A percentile compares a stretch with the other conserved stretches of the same genome.
Conservation (phyloP, 495 filamentous ascomycete genomes). For the Eremomyces bilateralis region DNA sequence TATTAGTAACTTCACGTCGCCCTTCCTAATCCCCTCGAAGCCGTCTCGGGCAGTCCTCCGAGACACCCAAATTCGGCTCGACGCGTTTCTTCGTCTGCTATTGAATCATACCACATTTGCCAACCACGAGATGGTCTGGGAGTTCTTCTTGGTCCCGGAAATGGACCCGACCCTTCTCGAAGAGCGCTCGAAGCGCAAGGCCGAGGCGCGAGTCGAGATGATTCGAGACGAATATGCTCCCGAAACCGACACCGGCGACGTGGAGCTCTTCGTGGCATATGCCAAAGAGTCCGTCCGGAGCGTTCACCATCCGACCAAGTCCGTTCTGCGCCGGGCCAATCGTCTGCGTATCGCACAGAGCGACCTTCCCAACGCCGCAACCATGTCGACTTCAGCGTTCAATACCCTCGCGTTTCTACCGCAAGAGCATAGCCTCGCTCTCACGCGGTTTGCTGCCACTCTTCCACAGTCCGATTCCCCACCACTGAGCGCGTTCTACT, state of each 20-base stretch:
- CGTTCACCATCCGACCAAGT: conserved; percentile 61
- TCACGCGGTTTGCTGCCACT: conserved; percentile 46
- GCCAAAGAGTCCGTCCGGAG: conserved; percentile 72
- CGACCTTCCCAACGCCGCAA: conserved; percentile 49
- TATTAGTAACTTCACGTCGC: conserved; percentile 55
- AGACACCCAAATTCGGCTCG: conserved; percentile 70
- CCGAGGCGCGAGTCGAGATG: conserved; percentile 56
- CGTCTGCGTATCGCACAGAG: conserved; percentile 27
- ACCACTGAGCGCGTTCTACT: conserved; percentile 51
- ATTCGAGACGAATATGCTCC: conserved; percentile 75
- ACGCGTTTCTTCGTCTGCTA: conserved; percentile 68
- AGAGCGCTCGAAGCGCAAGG: conserved; percentile 69
- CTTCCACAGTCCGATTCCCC: conserved; percentile 49
- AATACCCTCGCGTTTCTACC: conserved; percentile 47
- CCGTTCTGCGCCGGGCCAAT: conserved; percentile 49
- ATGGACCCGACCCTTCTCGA: conserved; percentile 77
- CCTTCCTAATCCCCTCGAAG: conserved; percentile 80
- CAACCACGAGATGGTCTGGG: conserved; percentile 95
- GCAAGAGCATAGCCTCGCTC: conserved; percentile 39
- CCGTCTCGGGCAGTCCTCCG: conserved; percentile 72
- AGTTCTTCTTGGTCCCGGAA: conserved; percentile 95
- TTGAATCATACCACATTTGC: conserved; percentile 82
- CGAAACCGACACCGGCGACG: conserved; percentile 59
- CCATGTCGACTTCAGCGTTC: conserved; percentile 33
- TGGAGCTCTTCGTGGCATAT: conserved; percentile 77